Percentiles rank a stretch among this genome's conserved stretches.
phyloP scores from a whole-genome alignment of 2,329 filamentous ascomycete species.

The Falciphora oryzae region DNA sequence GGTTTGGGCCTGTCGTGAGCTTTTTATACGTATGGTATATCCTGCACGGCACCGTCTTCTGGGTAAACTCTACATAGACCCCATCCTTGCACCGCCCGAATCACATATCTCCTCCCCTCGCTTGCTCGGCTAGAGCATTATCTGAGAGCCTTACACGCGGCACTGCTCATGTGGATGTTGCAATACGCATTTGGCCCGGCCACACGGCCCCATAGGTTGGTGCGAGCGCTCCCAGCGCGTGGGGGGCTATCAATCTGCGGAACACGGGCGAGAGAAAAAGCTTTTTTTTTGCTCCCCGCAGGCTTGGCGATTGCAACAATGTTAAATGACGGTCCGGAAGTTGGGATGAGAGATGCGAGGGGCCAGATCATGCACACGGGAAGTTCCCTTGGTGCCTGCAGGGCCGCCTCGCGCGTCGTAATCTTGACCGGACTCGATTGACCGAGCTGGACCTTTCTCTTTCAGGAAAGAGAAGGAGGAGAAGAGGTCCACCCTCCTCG shows the following conservation, averaged over 20 bases:
- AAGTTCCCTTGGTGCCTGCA: background rate
- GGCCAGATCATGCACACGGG: background rate
- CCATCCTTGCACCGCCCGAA: too few relatives aligned
- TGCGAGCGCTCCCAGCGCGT: too few relatives aligned
- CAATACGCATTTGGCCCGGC: background rate
- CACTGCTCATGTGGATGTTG: background rate
- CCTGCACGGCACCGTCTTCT: too few relatives aligned
- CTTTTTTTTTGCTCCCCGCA: too few relatives aligned
- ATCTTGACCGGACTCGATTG: background rate
- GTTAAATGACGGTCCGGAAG: background rate
- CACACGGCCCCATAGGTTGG: too few relatives aligned
- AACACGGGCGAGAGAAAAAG: too few relatives aligned
- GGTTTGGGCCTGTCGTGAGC: too few relatives aligned
- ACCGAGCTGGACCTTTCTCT: background rate
- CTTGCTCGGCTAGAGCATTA: background rate
- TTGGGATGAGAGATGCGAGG: background rate
- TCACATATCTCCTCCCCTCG: background rate
- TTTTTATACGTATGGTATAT: background rate
- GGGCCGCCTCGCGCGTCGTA: background rate
- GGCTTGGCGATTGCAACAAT: too few relatives aligned
- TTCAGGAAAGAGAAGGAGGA: background rate
- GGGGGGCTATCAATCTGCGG: too few relatives aligned
- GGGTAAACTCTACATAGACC: background rate
- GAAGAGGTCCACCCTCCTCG: background rate
- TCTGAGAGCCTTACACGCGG: background rate